Conservation (phyloP, 768 basidiomycete genomes). For the Ramaria sp. region DNA sequence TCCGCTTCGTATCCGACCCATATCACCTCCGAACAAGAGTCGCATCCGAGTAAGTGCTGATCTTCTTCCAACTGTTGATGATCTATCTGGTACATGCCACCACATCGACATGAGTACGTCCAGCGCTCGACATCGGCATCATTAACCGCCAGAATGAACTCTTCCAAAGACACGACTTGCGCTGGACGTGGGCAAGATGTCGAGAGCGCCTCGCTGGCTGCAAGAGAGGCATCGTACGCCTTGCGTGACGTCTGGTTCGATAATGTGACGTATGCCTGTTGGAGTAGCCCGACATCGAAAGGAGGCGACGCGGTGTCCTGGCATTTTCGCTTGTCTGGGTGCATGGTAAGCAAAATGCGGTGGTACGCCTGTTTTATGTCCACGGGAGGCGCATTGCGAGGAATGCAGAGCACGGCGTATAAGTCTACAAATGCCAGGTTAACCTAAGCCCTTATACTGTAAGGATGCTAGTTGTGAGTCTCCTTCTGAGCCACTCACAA, state of each 20-base stretch:
- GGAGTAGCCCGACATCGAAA: slow-evolving; percentile 47
- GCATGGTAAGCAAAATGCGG: slow-evolving; percentile 47
- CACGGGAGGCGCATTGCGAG: slow-evolving; percentile 30
- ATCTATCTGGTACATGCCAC: slow-evolving; percentile 50
- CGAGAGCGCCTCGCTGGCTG: slow-evolving; percentile 3
- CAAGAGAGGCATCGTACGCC: slow-evolving; percentile 34
- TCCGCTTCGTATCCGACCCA: slow-evolving; percentile 77
- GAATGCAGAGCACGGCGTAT: slow-evolving; percentile 48
- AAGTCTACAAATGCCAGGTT: slow-evolving; percentile 29
- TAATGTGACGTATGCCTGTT: slow-evolving; percentile 58
- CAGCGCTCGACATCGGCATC: slow-evolving; percentile 30
- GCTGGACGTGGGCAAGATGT: slow-evolving; percentile 50
- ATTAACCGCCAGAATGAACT: slow-evolving; percentile 35
- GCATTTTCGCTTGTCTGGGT: slow-evolving; percentile 46
- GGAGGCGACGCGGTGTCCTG: not conserved
- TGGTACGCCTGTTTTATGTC: slow-evolving; percentile 69
- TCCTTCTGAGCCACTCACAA: not conserved
- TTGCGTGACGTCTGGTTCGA: slow-evolving; percentile 37
- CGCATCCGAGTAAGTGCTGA: slow-evolving; percentile 63
- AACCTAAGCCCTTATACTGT: not conserved
- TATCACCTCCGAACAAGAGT: slow-evolving; percentile 68
- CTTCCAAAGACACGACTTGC: slow-evolving; percentile 68
- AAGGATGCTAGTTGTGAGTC: not conserved
- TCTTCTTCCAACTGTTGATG: slow-evolving; percentile 54
- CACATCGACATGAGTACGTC: slow-evolving; percentile 49